Evolutionary conservation across 306 rosid species (phyloP), one percentile per base, ranked within the genome.

Genomic region (Albizia julibrissin): DNA sequence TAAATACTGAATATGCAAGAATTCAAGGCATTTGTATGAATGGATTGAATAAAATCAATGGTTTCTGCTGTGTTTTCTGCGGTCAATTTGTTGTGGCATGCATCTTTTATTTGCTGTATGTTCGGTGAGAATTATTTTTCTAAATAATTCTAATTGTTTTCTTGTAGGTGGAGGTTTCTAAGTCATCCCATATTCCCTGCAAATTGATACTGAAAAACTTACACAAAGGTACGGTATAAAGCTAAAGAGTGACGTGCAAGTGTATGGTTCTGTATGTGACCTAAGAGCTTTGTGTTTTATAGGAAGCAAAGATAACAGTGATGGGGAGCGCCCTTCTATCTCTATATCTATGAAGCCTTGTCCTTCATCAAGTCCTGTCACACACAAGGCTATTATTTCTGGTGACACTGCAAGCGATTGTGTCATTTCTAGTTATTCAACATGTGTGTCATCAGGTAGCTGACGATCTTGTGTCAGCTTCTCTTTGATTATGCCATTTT

Each of bases 221-320:
- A 6, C 59, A 40, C 73, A 86, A 81, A 91, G 98, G 98, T 94
- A 88, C 91, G 97, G 98, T 91, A 88, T 79, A 86, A 62, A 78
- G 79, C 72, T 72, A 69, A n/a, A 69, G 26, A 79, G 79, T 84
- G 46, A 21, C 58, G 54, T 78, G 80, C 80, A 46, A 66, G 76
- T 77, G 75, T 89, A 39, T 84, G 88, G 84, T 87, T 87, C 81
- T 88, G 69, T 66, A 61, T 52, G 80, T 71, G 88, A 85, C 84
- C 90, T 92, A 75, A 91, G 83, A 76, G 56, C 64, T 84, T 18
- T 88, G 75, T 85, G 67, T 88, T 87, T 80, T 85, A 78, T 81
- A 88, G 95, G 94, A 37, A 66, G 72, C 40, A 79, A 72, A 52
- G 80, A 70, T 75, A 86, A 82, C 42, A 78, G 52, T 77, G 85